Percentiles rank a stretch among this genome's conserved stretches.
Evolutionary conservation across 257 asterid species (phyloP).

Genomic region (Solanum clarkiae): DNA sequence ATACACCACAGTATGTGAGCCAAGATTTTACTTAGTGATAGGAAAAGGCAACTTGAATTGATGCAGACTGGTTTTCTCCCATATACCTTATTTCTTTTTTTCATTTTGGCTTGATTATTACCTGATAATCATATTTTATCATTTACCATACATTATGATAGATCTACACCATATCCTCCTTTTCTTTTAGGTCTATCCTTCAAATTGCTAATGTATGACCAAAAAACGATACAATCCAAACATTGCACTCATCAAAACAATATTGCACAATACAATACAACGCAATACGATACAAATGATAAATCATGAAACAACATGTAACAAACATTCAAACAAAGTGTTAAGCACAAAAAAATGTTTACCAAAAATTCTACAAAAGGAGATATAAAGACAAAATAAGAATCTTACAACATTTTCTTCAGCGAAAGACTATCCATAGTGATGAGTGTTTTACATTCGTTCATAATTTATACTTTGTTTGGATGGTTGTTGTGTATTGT

Average conservation of each 20-base stretch:
- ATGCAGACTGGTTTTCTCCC: not conserved
- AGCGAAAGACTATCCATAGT: not conserved
- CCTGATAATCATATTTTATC: not conserved
- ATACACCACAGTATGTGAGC: not conserved
- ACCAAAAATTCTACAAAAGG: not conserved
- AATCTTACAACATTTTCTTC: not conserved
- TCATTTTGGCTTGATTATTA: not conserved
- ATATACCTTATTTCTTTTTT: not conserved
- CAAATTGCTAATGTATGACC: not conserved
- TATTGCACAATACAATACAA: not conserved
- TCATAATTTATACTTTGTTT: too few relatives aligned
- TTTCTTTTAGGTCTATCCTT: not conserved
- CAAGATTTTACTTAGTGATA: not conserved
- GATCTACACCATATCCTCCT: not conserved
- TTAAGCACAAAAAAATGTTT: not conserved
- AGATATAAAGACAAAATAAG: not conserved
- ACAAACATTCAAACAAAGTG: not conserved
- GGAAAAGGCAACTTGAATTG: not conserved
- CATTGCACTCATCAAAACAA: not conserved
- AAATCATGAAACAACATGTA: not conserved
- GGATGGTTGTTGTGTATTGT: too few relatives aligned
- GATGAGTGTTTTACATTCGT: not conserved
- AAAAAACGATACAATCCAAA: not conserved
- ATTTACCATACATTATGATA: not conserved
- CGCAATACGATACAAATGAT: not conserved